These are phyloP conservation scores for Pleurozium schreberi DNA, from an alignment of 225 moss, liverwort and hornwort genomes.

Conservation along the genomic window DNA sequence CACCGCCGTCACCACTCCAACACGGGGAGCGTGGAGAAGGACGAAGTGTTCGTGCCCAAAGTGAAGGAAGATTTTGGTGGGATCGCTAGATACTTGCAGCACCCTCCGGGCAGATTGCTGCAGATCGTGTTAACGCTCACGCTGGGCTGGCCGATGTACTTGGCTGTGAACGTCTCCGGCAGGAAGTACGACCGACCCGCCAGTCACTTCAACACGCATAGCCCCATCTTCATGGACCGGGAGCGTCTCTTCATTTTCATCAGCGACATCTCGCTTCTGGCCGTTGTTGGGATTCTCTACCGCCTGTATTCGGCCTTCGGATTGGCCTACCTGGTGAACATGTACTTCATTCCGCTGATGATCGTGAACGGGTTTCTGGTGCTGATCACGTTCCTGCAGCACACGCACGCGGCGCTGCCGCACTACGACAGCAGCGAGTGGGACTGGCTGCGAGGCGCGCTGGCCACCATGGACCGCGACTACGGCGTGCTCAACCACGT, in stretches of 20 bases:
- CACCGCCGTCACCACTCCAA: slow-evolving; percentile 93
- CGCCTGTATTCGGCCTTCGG: slow-evolving; percentile 39
- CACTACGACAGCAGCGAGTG: slow-evolving; percentile 68
- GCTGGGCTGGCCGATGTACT: slow-evolving; percentile 78
- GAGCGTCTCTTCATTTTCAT: slow-evolving; percentile 66
- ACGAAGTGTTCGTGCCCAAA: slow-evolving; percentile 88
- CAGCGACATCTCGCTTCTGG: slow-evolving; percentile 60
- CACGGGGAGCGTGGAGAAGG: slow-evolving; percentile 77
- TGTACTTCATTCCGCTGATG: slow-evolving; percentile 60
- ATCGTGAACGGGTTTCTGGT: slow-evolving; percentile 88
- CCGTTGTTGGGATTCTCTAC: slow-evolving; percentile 28
- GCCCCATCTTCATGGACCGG: slow-evolving; percentile 67
- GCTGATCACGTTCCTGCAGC: slow-evolving; percentile 81
- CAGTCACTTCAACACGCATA: slow-evolving; percentile 62
- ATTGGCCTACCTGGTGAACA: slow-evolving; percentile 29
- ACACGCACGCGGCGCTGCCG: slow-evolving; percentile 77
- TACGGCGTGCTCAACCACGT: slow-evolving; percentile 76
- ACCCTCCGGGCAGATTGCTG: slow-evolving; percentile 53
- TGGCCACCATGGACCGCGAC: slow-evolving; percentile 85
- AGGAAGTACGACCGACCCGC: slow-evolving; percentile 57
- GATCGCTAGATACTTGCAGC: slow-evolving; percentile 15
- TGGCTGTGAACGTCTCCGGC: slow-evolving; percentile 65
- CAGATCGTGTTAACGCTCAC: slow-evolving; percentile 43
- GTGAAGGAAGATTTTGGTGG: slow-evolving; percentile 23
- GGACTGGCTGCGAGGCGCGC: slow-evolving; percentile 92